Evolutionary conservation across 2,329 filamentous ascomycete genomes (phyloP).

Genomic region (Berkeleyomyces rouxiae): DNA sequence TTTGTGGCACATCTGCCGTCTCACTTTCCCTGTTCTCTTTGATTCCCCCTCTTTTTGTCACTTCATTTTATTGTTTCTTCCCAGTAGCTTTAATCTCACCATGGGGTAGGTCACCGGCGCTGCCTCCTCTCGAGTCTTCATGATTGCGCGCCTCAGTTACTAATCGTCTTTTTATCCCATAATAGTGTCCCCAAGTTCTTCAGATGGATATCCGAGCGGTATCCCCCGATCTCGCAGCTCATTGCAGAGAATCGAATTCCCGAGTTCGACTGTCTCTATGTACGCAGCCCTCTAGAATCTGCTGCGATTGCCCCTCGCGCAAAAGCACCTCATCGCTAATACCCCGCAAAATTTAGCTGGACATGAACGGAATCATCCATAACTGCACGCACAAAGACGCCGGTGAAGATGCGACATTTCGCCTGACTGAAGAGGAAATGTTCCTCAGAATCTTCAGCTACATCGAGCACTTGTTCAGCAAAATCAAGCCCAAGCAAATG

Average conservation of each 20-base stretch:
- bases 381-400: constrained; percentile 98
- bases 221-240: constrained; percentile 93
- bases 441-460: constrained; percentile 99
- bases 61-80: not conserved
- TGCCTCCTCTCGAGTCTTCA: not conserved
- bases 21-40: not conserved
- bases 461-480: constrained; percentile 95
- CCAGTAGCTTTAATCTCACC: not conserved
- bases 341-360: constrained; percentile 37
- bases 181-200: constrained; percentile 72
- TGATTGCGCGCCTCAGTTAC: not conserved
- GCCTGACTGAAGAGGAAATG: constrained; percentile 96
- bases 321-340: not conserved
- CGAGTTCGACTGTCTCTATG: constrained; percentile 94
- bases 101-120: not conserved
- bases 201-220: constrained; percentile 97
- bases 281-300: constrained; percentile 23
- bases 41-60: not conserved
- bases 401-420: constrained; percentile 69
- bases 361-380: constrained; percentile 99
- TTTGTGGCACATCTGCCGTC: constrained; percentile 13
- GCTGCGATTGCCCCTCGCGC: constrained; percentile 7
- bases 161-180: constrained; percentile 1
- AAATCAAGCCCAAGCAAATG: constrained; percentile 94
- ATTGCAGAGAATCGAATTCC: constrained; percentile 98